Evolutionary conservation across 2,329 filamentous ascomycete species (phyloP), one percentile per base, ranked within the genome.

Genomic region (Xylaria multiplex): DNA sequence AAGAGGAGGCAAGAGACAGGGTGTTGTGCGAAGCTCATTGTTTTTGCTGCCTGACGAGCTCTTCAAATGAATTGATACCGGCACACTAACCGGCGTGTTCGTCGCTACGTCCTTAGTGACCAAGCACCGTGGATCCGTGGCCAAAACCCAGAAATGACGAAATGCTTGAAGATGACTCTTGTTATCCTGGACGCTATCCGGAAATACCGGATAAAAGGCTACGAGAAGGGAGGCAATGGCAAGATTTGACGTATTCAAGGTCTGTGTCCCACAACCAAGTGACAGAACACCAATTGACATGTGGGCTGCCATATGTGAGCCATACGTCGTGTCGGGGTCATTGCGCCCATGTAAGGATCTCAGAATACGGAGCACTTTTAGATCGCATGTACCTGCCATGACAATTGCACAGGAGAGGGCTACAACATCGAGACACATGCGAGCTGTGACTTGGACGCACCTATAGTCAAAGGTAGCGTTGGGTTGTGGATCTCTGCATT

Each of bases 71-170:
- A 97, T 84, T 4, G 85, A 84, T 52, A 97, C 84, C 0, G 92
- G 88, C 2, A 94, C 86, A 7, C 89, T 87, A 55, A 97, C 87
- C 0, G 94, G 91, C 49, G 93, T 89, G 46, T 91, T 89, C 0
- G 93, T 97, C 65, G 96, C 90, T 2, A 96, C 87, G 72, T 99
- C 96, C 67, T 95, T 92, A 19, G 93, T 88, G 0, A 99, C 88
- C 0, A 99, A 86, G 76, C 95, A 98, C 58, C 96, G 88, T 9
- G 93, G 88, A 74, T 99, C 96, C 0, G 92, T 91, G 1, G 96
- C 96, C 3, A 99, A 85, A 11, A 97, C 95, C 96, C 96, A 99
- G 75, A 99, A 92, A 79, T 99, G 95, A 5, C 96, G 89, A 81
- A 99, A 96, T 3, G 96, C 96, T 81, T 99, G 96, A 6, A 99